These are phyloP conservation scores for Porphyrellus cyaneotinctus DNA, from an alignment of 768 basidiomycete species.

Conservation along the genomic window DNA sequence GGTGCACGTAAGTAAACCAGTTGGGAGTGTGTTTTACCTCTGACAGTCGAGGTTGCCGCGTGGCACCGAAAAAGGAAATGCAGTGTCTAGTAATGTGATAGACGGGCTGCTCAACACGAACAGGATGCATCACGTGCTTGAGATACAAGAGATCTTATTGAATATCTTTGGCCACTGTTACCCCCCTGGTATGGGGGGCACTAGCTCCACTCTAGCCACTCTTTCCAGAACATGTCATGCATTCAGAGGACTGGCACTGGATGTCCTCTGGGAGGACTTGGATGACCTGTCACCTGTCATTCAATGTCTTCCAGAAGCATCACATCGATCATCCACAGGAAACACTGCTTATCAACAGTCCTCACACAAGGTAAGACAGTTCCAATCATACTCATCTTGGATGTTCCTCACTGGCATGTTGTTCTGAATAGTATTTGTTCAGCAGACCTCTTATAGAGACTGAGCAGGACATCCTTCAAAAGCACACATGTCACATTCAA, in stretches of 20 bases:
- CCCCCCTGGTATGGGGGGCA: neutral
- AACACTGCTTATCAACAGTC: no score
- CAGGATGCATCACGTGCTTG: neutral
- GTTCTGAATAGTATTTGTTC: neutral
- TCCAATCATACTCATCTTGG: neutral
- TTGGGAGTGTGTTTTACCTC: no score
- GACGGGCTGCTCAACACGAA: no score
- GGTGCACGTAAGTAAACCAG: no score
- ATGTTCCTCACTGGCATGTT: no score
- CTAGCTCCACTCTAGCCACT: neutral
- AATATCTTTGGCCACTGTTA: neutral
- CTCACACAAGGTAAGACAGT: neutral
- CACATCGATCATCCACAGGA: neutral
- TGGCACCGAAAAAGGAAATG: no score
- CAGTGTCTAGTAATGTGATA: no score
- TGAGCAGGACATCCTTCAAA: neutral
- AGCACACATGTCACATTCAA: neutral
- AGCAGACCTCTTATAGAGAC: neutral
- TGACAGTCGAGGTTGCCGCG: no score
- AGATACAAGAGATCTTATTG: neutral
- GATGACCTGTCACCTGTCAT: neutral
- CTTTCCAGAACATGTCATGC: neutral
- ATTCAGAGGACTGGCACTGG: neutral
- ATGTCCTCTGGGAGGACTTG: neutral
- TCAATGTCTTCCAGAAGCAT: neutral